These are phyloP conservation scores for Sugiyamaella novakii DNA, from an alignment of 1,139 yeast genomes.

Conservation along the genomic window DNA sequence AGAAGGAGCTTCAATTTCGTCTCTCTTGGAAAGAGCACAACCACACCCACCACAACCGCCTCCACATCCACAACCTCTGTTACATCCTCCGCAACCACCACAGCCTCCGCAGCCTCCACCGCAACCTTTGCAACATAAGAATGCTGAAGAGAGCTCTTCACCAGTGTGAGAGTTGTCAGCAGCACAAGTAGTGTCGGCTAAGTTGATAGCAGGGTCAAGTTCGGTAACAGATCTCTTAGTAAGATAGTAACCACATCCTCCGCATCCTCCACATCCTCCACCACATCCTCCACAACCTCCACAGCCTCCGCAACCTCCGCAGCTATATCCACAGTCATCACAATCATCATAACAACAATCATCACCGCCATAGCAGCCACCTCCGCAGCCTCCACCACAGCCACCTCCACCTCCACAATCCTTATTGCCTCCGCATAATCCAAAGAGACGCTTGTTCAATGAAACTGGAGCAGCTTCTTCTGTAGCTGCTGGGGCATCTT, in stretches of 20 bases:
- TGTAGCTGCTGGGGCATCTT: conserved; percentile 2
- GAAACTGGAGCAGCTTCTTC: conserved; percentile 9
- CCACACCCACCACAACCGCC: neutral
- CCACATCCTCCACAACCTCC: conserved; percentile 15
- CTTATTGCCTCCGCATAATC: conserved; percentile 18
- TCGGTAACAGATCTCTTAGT: neutral
- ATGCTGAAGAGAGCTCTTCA: conserved; percentile 6
- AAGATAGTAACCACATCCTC: conserved; percentile 13
- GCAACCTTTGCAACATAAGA: conserved; percentile 2
- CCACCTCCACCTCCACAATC: conserved; percentile 6
- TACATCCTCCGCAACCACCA: conserved; percentile 11
- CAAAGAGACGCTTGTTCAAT: conserved; percentile 19
- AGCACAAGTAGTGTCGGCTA: conserved; percentile 10
- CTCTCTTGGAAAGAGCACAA: conserved; percentile 6
- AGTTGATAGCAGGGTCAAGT: too few species aligned
- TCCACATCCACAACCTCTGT: conserved; percentile 9
- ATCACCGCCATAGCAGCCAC: conserved; percentile 16
- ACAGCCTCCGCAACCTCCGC: conserved; percentile 16
- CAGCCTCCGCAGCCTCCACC: conserved; percentile 6
- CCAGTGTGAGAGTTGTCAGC: conserved; percentile 6
- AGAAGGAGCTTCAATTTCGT: too few species aligned
- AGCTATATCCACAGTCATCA: conserved; percentile 15
- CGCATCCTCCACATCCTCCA: conserved; percentile 8
- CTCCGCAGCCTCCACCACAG: conserved; percentile 16
- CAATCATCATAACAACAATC: conserved; percentile 10